Conservation (phyloP, 129 eudicot species). For the Gnaphalium uliginosum region DNA sequence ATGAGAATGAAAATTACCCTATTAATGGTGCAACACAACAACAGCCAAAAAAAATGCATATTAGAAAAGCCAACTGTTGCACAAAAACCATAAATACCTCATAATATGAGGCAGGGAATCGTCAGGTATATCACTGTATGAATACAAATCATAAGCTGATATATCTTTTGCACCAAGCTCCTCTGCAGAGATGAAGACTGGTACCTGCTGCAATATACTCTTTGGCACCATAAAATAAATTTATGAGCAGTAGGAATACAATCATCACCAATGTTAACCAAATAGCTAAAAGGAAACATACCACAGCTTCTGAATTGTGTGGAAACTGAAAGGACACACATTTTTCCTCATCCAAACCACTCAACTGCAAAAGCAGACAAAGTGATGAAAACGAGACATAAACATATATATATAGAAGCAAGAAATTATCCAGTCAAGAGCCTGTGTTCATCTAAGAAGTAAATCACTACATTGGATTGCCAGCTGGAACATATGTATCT, state of each 20-base stretch:
- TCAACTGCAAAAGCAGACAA: conserved; percentile 49
- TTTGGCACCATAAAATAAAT: conserved; percentile 25
- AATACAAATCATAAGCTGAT: conserved; percentile 57
- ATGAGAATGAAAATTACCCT: background rate
- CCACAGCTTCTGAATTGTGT: conserved; percentile 51
- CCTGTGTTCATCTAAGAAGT: conserved; percentile 5
- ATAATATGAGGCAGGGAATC: conserved; percentile 61
- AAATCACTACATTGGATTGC: background rate
- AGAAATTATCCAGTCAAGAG: background rate
- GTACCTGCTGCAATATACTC: conserved; percentile 58
- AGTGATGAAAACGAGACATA: conserved; percentile 3
- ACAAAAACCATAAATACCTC: conserved; percentile 41
- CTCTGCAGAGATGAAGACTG: conserved; percentile 67
- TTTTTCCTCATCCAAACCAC: conserved; percentile 55
- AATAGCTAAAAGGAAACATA: conserved; percentile 34
- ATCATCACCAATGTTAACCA: background rate
- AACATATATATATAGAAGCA: background rate
- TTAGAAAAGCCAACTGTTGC: conserved; percentile 6
- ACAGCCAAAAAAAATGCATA: conserved; percentile 4
- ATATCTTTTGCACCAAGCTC: conserved; percentile 73
- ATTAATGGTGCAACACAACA: background rate
- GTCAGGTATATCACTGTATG: conserved; percentile 57
- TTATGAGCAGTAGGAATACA: conserved; percentile 19
- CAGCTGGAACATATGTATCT: background rate
- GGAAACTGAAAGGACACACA: conserved; percentile 58